Base-by-base conservation (phyloP, 2,329 filamentous ascomycete genomes). In the Neonectria ditissima region DNA sequence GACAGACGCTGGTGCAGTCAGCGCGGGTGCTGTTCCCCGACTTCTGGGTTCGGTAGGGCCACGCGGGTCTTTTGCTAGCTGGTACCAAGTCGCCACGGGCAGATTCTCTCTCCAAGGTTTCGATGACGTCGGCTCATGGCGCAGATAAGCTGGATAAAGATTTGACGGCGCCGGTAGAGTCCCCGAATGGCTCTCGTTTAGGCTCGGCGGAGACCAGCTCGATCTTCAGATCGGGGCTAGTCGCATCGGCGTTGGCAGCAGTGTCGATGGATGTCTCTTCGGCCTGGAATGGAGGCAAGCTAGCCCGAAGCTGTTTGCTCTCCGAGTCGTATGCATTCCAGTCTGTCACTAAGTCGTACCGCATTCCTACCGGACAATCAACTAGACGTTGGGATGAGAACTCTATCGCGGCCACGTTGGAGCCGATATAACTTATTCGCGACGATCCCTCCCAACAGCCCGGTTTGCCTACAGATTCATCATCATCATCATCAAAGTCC, bases 201-300 rank as follows among this genome's bases (percentile, higher is more conserved):
- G 59, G 37, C 59, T 68, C 70, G 63, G 5, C 16, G 4, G 62
- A 65, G 58, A 60, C 47, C 58, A 62, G 62, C 32, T 14, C 45
- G 55, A 51, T 13, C 47, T 56, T 66, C 59, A 37, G 34, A 70
- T 66, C 24, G 28, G 65, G 65, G 7, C 30, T 66, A 60, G 59
- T 45, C 24, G 24, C 4, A 26, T 26, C 24, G 6, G 24, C 6
- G 4, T 16, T 5, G 39, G 16, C 39, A 28, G 18, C 52, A 51
- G 24, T 26, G 24, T 26, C 24, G 55, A 45, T 62, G 55, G 28
- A 55, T 28, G 62, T n/a, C n/a, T 10, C n/a, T 26, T 39, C 14
- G 28, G 16, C 59, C 11, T 59, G 45, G 37, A 61, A 70, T 66
- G 39, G 34, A 60, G 51, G 41, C 41, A 59, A 54, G 53, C 30